Percentiles rank a stretch among this genome's conserved stretches.
These are phyloP conservation scores for Symbiotaphrina buchneri DNA, from an alignment of 495 filamentous ascomycete genomes.

Conservation along the genomic window DNA sequence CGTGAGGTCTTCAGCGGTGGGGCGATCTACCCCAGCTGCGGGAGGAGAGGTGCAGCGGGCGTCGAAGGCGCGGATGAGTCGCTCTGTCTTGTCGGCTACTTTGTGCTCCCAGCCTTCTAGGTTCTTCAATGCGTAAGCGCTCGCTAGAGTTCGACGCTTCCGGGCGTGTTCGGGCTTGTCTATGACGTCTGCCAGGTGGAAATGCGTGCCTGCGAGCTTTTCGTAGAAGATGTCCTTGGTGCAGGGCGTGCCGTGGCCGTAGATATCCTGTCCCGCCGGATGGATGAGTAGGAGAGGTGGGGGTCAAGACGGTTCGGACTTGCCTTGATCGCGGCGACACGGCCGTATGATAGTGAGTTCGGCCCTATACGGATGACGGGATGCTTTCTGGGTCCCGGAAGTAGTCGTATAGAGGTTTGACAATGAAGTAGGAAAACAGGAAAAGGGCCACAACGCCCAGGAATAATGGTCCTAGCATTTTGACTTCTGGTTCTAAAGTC, in stretches of 20 bases:
- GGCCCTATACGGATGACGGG: conserved; percentile 30
- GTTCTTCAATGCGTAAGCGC: conserved; percentile 29
- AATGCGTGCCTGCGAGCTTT: conserved; percentile 17
- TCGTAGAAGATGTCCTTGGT: conserved; percentile 24
- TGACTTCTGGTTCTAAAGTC: too few species aligned
- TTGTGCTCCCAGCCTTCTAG: conserved; percentile 31
- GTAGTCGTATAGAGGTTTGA: too few species aligned
- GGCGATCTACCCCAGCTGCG: conserved; percentile 9
- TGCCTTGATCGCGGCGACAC: conserved; percentile 18
- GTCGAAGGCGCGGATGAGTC: conserved; percentile 19
- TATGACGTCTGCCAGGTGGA: conserved; percentile 22
- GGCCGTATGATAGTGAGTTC: conserved; percentile 25
- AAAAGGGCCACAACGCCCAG: too few species aligned
- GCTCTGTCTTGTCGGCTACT: conserved; percentile 25
- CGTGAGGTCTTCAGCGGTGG: conserved; percentile 9
- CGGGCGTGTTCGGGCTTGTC: conserved; percentile 22
- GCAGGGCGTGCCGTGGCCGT: conserved; percentile 27
- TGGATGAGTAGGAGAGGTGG: too few species aligned
- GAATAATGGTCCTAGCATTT: too few species aligned
- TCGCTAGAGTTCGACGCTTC: conserved; percentile 26
- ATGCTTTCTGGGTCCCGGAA: too few species aligned
- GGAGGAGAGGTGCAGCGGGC: conserved; percentile 8
- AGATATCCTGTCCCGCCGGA: too few species aligned
- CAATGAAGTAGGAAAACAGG: too few species aligned
- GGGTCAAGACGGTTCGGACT: too few species aligned